Evolutionary conservation across 2,329 filamentous ascomycete species (phyloP).

Genomic region (Mycosphaerella sp.): DNA sequence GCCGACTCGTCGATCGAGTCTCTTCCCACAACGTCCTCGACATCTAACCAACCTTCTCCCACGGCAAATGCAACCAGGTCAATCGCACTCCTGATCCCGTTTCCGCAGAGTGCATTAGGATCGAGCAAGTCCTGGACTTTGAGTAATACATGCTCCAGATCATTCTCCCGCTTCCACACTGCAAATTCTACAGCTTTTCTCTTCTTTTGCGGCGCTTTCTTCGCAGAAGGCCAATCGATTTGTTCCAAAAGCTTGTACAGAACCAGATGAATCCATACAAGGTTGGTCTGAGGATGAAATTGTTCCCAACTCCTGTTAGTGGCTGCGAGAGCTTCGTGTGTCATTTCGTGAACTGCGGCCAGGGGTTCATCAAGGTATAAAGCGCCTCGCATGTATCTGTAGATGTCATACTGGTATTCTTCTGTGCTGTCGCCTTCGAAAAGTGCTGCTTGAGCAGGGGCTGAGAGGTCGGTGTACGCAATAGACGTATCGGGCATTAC

Average conservation of each 20-base stretch:
- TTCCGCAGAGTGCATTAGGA: constrained; percentile 27
- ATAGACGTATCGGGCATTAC: constrained; percentile 38
- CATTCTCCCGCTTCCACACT: constrained; percentile 34
- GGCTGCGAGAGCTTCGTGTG: constrained; percentile 20
- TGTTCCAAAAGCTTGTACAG: constrained; percentile 50
- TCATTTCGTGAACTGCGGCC: constrained; percentile 5
- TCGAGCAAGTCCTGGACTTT: constrained; percentile 37
- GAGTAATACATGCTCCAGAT: constrained; percentile 36
- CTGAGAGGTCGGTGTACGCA: constrained; percentile 45
- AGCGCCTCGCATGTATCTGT: constrained; percentile 47
- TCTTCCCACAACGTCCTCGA: constrained; percentile 33
- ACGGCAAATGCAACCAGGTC: constrained; percentile 33
- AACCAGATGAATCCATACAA: constrained; percentile 59
- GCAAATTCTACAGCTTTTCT: constrained; percentile 15
- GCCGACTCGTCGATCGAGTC: constrained; percentile 11
- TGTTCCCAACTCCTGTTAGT: constrained; percentile 41
- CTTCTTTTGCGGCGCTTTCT: constrained; percentile 19
- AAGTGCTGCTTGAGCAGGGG: constrained; percentile 37
- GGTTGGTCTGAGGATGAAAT: constrained; percentile 56
- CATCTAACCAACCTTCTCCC: constrained; percentile 33
- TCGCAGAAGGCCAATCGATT: constrained; percentile 30
- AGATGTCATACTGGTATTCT: constrained; percentile 53
- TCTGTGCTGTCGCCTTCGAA: constrained; percentile 44
- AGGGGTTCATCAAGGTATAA: constrained; percentile 39
- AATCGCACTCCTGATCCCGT: constrained; percentile 23